Evolutionary conservation across 495 filamentous ascomycete species (phyloP), one percentile per base, ranked within the genome.

Genomic region (Trichocladium uniseriatum): DNA sequence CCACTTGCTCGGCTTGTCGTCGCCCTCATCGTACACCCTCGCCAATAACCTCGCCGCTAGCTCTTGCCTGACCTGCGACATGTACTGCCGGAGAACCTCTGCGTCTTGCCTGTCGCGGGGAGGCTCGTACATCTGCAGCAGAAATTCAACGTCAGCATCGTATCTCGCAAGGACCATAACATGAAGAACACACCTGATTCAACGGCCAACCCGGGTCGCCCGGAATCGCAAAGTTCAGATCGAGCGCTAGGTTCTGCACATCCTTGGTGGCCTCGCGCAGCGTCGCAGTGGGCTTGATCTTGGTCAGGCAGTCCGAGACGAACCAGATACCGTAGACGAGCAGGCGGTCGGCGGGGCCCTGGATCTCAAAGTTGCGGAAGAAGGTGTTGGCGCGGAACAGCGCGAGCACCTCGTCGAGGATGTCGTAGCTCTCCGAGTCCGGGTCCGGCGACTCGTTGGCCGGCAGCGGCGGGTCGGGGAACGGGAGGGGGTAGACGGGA

Each of bases 361-460:
- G 89, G 79, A 97, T 95, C 76, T 96, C 94, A 63, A 98, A 98
- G 76, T 98, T 98, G 56, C 94, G 85, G 76, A 98, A 98, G 63
- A 98, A 82, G 35, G 92, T 96, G 73, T 98, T 97, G 64, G 94
- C 91, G 43, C 92, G 87, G 79, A 96, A 98, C 24, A 96, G 80
- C 2, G 80, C 81, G 41, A 98, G 78, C 24, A 90, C 83, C 70
- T 98, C 92, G 69, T 98, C 92, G 8, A 96, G 76, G 45, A 89
- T 82, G 75, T 98, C 92, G 73, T 97, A 97, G 53, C 81, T 84
- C 63, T 92, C 85, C 65, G 78, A 81, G 61, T 89, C 84, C 31
- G 87, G 80, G 65, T 94, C 83, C 53, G 95, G 80, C 48, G 83
- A 80, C 58, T 79, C 73, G 67, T 73, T 72, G 38, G 84, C 67